Base-by-base conservation (phyloP, 805 yeast genomes). In the Priceomyces medius region DNA sequence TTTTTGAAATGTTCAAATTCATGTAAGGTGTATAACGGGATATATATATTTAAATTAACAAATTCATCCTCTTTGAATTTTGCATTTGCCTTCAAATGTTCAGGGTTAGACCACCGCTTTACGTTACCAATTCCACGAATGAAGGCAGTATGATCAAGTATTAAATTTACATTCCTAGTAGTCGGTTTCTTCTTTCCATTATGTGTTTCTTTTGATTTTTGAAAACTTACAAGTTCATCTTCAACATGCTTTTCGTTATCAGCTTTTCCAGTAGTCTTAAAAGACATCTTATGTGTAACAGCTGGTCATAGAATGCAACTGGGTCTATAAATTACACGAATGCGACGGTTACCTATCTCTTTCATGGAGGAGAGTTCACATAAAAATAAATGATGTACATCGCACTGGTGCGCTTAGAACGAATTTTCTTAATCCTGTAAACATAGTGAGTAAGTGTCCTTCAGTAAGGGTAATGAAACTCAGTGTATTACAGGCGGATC, bases 91-190 rank as follows among this genome's bases (percentile, higher is more conserved):
- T 47, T 46, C 26, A 66, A 55, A 39, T 62, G 65, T 37, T 68
- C 56, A 48, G 66, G 53, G 37, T 70, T 63, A 43, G 73, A 68
- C 89, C 89, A 84, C 50, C 79, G 63, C 54, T 79, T 79, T 53
- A 84, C 70, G 51, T 79, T 80, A 0, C 86, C 87, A 34, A 84
- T 67, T 2, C 88, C 91, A 41, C 81, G 76, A 14, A 80, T 79
- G 46, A 84, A 70, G 2, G 86, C 81, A 5, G 86, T 76, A 16
- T 83, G 85, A 54, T 84, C 90, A 31, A 84, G 52, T 14, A 84
- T 79, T 44, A 83, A 68, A 54, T 65, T 63, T 13, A 63, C 54
- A 3, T 44, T 33, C 27, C 63, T 46, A 14, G 29, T 28, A 7
- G 17, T 38, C 7, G 36, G 20, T 32, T 18, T n/a, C 21, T 8